Evolutionary conservation across 352 stramenopile species (phyloP), one percentile per base, ranked within the genome.

Genomic region (Phytophthora foliorum): DNA sequence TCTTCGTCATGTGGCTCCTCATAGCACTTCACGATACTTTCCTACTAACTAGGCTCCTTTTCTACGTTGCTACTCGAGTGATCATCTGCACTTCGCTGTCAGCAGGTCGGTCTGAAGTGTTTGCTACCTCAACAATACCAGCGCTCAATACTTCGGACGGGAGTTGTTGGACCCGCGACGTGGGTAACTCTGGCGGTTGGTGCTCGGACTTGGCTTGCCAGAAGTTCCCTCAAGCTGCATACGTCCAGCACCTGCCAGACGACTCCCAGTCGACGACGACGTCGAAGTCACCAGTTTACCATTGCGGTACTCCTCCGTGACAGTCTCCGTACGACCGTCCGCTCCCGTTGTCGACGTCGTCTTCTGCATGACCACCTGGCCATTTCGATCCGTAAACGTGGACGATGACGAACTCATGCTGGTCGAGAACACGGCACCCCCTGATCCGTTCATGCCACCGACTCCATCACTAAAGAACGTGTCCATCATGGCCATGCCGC

Each of bases 281-380:
- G 75, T 72, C 11, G 85, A 94, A 48, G 76, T 84, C 14, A 88
- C 66, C 22, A 94, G 68, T 3, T 79, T 80, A 2, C 88, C 88
- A 53, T 94, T 88, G n/a, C 74, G 61, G 56, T 75, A 95, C 56
- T 94, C 86, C 46, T 95, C 86, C 22, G 82, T 91, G 13, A 86
- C 54, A 3, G 82, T 90, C 63, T 92, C 80, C 0, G 69, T 67
- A 6, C 75, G 74, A 22, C 88, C 88, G 58, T 88, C 80, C 0
- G 72, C 29, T 16, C 80, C 80, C 4, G 74, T 75, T 0, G 78
- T 93, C 5, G 84, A 92, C 27, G 76, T 93, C 39, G 84, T 93
- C 69, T 89, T 93, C 59, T 88, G 88, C 6, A 73, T 92, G n/a
- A 95, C 74, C n/a, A 84, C 56, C 36, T 89, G 80, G 7, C 88